phyloP scores from a whole-genome alignment of 2,329 filamentous ascomycete genomes.

The Exophiala mesophila region DNA sequence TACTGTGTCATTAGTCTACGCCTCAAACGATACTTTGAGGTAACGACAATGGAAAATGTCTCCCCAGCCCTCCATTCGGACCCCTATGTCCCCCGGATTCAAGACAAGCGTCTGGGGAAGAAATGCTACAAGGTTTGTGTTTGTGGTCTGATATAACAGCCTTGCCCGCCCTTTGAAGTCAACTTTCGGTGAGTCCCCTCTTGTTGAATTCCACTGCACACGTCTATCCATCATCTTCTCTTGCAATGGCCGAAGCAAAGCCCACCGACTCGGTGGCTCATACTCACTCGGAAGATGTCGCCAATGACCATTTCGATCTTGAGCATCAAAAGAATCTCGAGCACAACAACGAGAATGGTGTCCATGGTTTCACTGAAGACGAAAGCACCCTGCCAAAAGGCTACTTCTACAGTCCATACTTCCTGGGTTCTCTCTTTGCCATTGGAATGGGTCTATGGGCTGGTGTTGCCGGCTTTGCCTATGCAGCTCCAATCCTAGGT shows the following conservation, averaged over 20 bases:
- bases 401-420: not conserved
- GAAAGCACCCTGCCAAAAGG: not conserved
- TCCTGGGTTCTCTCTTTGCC: not conserved
- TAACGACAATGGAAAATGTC: too few relatives aligned
- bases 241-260: not conserved
- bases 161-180: too few relatives aligned
- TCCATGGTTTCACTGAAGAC: not conserved
- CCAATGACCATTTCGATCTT: not conserved
- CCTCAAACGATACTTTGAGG: too few relatives aligned
- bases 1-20: too few relatives aligned
- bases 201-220: too few relatives aligned
- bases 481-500: not conserved
- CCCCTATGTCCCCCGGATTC: too few relatives aligned
- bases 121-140: too few relatives aligned
- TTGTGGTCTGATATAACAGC: too few relatives aligned
- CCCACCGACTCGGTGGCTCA: not conserved
- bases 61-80: too few relatives aligned
- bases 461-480: not conserved
- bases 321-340: not conserved
- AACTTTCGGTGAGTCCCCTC: too few relatives aligned
- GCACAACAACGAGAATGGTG: not conserved
- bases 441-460: constrained; percentile 2
- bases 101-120: too few relatives aligned
- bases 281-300: not conserved
- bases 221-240: too few relatives aligned